Evolutionary conservation across 164 flowering plant genomes (phyloP).

Genomic region (grape (Vitis vinifera)): ASM3070453v1 NC_081806.1:4180001-4180500

Average conservation of each 20-base stretch:
- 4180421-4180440: neutral
- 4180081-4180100: neutral
- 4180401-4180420: neutral
- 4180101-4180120: constrained; percentile 2
- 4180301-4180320: neutral
- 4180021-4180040: constrained; percentile 12
- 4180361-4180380: neutral
- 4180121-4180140: constrained; percentile 1
- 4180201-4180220: neutral
- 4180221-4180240: neutral
- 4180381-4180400: too few species aligned
- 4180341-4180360: neutral
- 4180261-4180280: constrained; percentile 1
- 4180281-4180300: neutral
- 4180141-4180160: neutral
- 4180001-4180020: neutral
- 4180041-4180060: constrained; percentile 13
- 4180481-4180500: neutral
- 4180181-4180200: constrained; percentile 7
- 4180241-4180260: constrained; percentile 10
- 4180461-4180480: neutral
- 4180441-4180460: neutral
- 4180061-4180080: constrained; percentile 6
- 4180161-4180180: neutral
- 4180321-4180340: constrained; percentile 10